Evolutionary conservation across 2,329 filamentous ascomycete species (phyloP).

Genomic region (Xylaria sp.): DNA sequence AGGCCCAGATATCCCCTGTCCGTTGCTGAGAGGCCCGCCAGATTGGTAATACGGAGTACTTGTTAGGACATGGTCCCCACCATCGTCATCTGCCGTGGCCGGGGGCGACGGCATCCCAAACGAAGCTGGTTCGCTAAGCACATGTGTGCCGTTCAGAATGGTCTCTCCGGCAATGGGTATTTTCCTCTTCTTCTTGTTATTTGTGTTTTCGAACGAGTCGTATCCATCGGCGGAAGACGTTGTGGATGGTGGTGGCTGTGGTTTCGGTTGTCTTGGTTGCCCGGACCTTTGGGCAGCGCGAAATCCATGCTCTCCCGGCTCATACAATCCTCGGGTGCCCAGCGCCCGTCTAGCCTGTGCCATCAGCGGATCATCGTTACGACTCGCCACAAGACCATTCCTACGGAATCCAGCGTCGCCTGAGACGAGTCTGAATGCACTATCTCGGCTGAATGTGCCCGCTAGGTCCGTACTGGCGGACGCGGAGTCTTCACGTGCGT

Average conservation of each 20-base stretch:
- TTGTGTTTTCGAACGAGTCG: conserved; percentile 97
- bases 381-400: conserved; percentile 42
- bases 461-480: conserved; percentile 47
- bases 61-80: conserved; percentile 48
- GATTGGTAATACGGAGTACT: conserved; percentile 55
- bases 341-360: conserved; percentile 47
- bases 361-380: conserved; percentile 42
- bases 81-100: conserved; percentile 51
- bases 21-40: conserved; percentile 66
- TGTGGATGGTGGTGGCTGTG: conserved; percentile 72
- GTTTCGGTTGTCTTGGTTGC: conserved; percentile 58
- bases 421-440: conserved; percentile 46
- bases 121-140: conserved; percentile 51
- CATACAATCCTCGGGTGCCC: conserved; percentile 60
- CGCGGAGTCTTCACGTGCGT: conserved; percentile 61
- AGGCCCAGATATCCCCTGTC: conserved; percentile 82
- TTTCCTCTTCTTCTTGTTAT: conserved; percentile 99
- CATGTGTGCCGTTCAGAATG: conserved; percentile 58
- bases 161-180: conserved; percentile 88
- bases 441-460: conserved; percentile 47
- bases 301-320: conserved; percentile 56
- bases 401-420: conserved; percentile 52
- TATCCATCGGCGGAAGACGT: conserved; percentile 85
- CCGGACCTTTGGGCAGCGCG: conserved; percentile 59
- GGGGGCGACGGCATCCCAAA: conserved; percentile 51